These are phyloP conservation scores for Penicilliopsis zonata DNA, from an alignment of 495 filamentous ascomycete species.

Conservation along the genomic window DNA sequence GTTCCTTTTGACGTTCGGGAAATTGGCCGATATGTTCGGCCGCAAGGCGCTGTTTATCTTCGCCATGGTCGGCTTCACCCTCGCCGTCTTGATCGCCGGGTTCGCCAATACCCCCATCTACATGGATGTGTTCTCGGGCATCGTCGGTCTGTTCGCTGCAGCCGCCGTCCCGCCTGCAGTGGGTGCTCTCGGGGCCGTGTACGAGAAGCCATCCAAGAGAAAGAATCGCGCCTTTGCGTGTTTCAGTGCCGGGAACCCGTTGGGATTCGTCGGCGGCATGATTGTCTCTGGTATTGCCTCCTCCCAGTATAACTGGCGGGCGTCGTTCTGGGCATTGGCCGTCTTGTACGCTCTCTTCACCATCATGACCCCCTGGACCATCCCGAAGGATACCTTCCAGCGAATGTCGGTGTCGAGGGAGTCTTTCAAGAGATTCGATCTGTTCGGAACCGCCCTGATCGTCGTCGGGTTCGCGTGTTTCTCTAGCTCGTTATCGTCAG, in stretches of 20 bases:
- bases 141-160: conserved; percentile 43
- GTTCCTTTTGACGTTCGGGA: conserved; percentile 56
- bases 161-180: conserved; percentile 48
- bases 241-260: conserved; percentile 50
- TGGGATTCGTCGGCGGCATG: conserved; percentile 49
- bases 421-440: conserved; percentile 43
- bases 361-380: conserved; percentile 41
- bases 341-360: conserved; percentile 44
- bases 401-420: background rate
- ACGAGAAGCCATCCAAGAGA: conserved; percentile 39
- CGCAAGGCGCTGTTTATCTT: conserved; percentile 49
- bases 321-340: conserved; percentile 44
- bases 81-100: conserved; percentile 37
- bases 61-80: conserved; percentile 48
- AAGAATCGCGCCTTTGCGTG: conserved; percentile 50
- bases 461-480: conserved; percentile 48
- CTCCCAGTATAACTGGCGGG: conserved; percentile 49
- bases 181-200: conserved; percentile 47
- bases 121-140: conserved; percentile 44
- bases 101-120: conserved; percentile 45
- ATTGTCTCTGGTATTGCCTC: conserved; percentile 49
- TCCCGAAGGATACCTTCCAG: conserved; percentile 37
- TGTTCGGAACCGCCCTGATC: conserved; percentile 45
- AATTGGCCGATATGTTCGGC: conserved; percentile 55
- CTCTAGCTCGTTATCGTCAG: conserved; percentile 42